phyloP scores from a whole-genome alignment of 176 grass and related monocot species.

The Puccinellia tenuiflora region DNA sequence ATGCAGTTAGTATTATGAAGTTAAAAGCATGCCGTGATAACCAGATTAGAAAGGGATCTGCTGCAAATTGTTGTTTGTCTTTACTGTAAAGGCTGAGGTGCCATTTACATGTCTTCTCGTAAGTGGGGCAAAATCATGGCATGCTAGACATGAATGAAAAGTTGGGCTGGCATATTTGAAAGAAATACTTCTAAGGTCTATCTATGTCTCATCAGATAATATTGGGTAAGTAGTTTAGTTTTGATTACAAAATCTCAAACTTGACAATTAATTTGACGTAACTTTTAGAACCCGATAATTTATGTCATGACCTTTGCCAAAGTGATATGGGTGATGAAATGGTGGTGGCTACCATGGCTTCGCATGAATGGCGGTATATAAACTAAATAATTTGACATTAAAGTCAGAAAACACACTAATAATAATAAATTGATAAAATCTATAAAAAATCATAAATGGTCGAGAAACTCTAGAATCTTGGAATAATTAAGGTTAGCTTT shows the following conservation, averaged over 20 bases:
- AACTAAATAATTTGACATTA: too few relatives aligned
- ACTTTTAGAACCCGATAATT: not conserved
- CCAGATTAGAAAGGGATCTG: not conserved
- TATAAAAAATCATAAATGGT: not conserved
- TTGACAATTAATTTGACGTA: not conserved
- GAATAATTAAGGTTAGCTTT: not conserved
- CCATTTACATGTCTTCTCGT: not conserved
- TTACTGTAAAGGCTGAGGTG: not conserved
- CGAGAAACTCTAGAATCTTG: not conserved
- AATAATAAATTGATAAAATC: too few relatives aligned
- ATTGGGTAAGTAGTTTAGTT: too few relatives aligned
- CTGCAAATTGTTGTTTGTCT: not conserved
- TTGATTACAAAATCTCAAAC: not conserved
- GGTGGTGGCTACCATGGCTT: too few relatives aligned
- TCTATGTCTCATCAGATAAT: not conserved
- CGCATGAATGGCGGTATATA: too few relatives aligned
- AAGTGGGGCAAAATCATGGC: not conserved
- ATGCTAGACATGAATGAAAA: not conserved
- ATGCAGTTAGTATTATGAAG: constrained; percentile 1
- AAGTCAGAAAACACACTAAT: too few relatives aligned
- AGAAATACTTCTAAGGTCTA: not conserved
- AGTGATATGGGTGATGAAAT: too few relatives aligned
- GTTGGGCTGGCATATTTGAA: not conserved
- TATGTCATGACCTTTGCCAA: too few relatives aligned
- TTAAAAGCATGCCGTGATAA: not conserved